phyloP scores from a whole-genome alignment of 129 eudicot genomes.

The Rutidosis leptorrhynchoides region DNA sequence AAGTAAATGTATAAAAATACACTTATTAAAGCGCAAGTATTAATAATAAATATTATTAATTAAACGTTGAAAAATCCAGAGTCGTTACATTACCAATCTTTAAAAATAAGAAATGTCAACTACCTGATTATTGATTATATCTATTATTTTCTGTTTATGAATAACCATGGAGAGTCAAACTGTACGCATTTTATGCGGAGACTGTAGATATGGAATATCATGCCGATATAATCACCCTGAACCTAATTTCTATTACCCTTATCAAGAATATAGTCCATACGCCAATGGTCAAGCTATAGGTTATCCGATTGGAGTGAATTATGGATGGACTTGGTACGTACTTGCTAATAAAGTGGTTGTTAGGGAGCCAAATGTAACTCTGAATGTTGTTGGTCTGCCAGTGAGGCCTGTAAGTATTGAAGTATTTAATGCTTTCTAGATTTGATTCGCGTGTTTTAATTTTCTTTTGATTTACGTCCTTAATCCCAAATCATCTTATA shows the following conservation, averaged over 20 bases:
- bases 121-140: background rate
- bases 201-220: slow-evolving; percentile 42
- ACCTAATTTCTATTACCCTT: slow-evolving; percentile 20
- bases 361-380: slow-evolving; percentile 18
- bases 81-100: no score
- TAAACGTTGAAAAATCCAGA: no score
- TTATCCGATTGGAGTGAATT: background rate
- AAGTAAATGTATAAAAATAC: no score
- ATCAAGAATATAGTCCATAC: background rate
- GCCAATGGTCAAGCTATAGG: background rate
- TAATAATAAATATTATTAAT: no score
- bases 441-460: background rate
- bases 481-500: no score
- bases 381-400: slow-evolving; percentile 48
- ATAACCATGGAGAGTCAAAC: slow-evolving; percentile 40
- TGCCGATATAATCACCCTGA: slow-evolving; percentile 59
- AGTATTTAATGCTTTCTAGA: background rate
- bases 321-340: background rate
- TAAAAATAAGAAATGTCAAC: no score
- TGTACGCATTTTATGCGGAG: slow-evolving; percentile 55
- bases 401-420: slow-evolving; percentile 51
- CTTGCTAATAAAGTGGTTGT: background rate
- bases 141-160: slow-evolving; percentile 2
- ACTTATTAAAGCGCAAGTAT: no score
- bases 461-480: no score